Base-by-base conservation (phyloP, 75 land plant species). In the Ceratopteris richardii region DNA sequence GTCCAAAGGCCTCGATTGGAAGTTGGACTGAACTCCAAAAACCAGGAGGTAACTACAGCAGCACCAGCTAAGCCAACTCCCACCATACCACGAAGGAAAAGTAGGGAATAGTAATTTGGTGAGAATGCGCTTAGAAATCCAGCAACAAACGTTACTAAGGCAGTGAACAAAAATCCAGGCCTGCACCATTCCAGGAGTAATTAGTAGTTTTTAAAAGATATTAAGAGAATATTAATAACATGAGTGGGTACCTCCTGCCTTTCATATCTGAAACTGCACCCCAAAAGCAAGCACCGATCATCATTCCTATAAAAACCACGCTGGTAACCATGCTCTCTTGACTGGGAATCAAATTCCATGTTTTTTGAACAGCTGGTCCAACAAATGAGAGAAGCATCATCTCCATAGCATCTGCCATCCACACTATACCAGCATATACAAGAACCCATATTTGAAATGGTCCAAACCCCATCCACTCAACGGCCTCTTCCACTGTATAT, bases 311-410 rank as follows among this genome's bases (percentile, higher is more conserved):
- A 64, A 90, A 90, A 1, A 90, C 96, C 0, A 82, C 74, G 57
- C 90, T 90, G 9, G 90, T 69, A 31, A 90, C 80, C 4, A 80
- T 47, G 62, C 87, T 78, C 67, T 90, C 84, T 71, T 86, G 52
- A 24, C 53, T 51, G 29, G 84, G 64, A 56, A 90, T 78, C 41
- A 90, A 74, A n/a, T 58, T 61, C 90, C 96, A 90, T 14, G 63
- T 62, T 27, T 55, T 63, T 40, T 80, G 80, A 41, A 90, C 80
- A 19, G 96, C 84, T 10, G 96, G 90, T 25, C 96, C 96, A 2
- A 90, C 76, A 61, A 90, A 90, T 7, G 96, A 90, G 9, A 90
- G 90, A 33, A 90, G 73, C 96, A 90, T 90, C 87, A 90, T 76
- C 62, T 90, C 96, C 96, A 90, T 90, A 7, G 96, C 96, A 68